These are phyloP conservation scores for Carpinus viminea DNA, from an alignment of 306 rosid species.

Conservation along the genomic window DNA sequence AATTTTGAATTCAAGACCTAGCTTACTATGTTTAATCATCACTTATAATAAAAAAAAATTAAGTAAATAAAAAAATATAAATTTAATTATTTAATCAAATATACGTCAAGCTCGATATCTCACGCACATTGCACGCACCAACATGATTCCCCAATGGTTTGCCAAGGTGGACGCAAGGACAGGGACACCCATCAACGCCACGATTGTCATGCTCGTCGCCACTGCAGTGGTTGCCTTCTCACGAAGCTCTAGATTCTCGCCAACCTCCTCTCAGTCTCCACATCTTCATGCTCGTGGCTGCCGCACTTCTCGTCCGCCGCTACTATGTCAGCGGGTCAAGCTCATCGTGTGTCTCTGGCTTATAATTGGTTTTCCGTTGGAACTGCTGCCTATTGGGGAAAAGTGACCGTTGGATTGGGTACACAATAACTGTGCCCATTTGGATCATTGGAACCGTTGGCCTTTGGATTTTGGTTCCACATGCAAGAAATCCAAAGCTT, in stretches of 20 bases:
- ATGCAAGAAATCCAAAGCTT: slow-evolving; percentile 52
- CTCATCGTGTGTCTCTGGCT: slow-evolving; percentile 34
- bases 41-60: no score
- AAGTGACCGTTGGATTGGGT: slow-evolving; percentile 44
- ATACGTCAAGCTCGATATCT: slow-evolving; percentile 69
- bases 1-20: no score
- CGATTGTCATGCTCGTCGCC: slow-evolving; percentile 50
- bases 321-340: slow-evolving; percentile 52
- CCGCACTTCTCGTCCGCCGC: slow-evolving; percentile 62
- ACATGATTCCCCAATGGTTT: slow-evolving; percentile 65
- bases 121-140: slow-evolving; percentile 71
- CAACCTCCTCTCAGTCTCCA: slow-evolving; percentile 66
- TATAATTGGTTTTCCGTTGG: slow-evolving; percentile 44
- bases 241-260: slow-evolving; percentile 55
- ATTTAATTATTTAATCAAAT: no score
- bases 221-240: slow-evolving; percentile 67
- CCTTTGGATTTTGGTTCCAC: slow-evolving; percentile 53
- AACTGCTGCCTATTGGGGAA: slow-evolving; percentile 44
- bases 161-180: slow-evolving; percentile 58
- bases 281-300: slow-evolving; percentile 73
- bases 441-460: slow-evolving; percentile 59
- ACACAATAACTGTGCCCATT: slow-evolving; percentile 35
- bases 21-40: no score
- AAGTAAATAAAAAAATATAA: no score
- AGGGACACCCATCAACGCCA: slow-evolving; percentile 71